phyloP scores from a whole-genome alignment of 2,329 filamentous ascomycete genomes.

The Aotearoamyces nothofagi region DNA sequence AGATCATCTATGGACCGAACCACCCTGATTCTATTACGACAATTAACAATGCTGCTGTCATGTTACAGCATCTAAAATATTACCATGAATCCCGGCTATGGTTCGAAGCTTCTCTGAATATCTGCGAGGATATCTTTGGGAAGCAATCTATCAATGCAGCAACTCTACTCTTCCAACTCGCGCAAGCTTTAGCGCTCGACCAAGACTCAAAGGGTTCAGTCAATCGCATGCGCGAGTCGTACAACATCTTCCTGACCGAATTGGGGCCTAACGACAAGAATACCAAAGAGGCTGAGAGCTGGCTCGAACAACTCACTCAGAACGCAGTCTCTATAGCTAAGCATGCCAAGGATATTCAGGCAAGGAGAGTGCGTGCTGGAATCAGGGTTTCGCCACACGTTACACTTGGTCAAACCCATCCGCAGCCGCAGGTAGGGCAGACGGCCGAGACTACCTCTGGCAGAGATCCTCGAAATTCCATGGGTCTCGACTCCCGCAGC shows the following conservation, averaged over 20 bases:
- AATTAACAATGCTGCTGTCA: conserved; percentile 95
- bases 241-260: conserved; percentile 82
- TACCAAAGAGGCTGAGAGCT: conserved; percentile 93
- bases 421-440: conserved; percentile 48
- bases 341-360: conserved; percentile 76
- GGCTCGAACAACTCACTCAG: conserved; percentile 91
- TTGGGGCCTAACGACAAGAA: conserved; percentile 88
- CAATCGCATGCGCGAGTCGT: conserved; percentile 86
- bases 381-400: conserved; percentile 52
- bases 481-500: conserved; percentile 56
- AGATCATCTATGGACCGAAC: conserved; percentile 83
- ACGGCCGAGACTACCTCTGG: conserved; percentile 29
- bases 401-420: conserved; percentile 37
- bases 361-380: conserved; percentile 53
- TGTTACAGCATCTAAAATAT: conserved; percentile 90
- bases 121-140: conserved; percentile 84
- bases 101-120: conserved; percentile 84
- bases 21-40: conserved; percentile 98
- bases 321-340: conserved; percentile 91
- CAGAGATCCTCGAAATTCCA: conserved; percentile 13
- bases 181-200: conserved; percentile 89
- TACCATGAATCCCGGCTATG: conserved; percentile 90
- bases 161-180: conserved; percentile 91
- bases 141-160: conserved; percentile 84
- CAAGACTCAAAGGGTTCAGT: conserved; percentile 88